Base-by-base conservation (phyloP, 2,329 filamentous ascomycete species). In the Ophiostoma novo-ulmi region DNA sequence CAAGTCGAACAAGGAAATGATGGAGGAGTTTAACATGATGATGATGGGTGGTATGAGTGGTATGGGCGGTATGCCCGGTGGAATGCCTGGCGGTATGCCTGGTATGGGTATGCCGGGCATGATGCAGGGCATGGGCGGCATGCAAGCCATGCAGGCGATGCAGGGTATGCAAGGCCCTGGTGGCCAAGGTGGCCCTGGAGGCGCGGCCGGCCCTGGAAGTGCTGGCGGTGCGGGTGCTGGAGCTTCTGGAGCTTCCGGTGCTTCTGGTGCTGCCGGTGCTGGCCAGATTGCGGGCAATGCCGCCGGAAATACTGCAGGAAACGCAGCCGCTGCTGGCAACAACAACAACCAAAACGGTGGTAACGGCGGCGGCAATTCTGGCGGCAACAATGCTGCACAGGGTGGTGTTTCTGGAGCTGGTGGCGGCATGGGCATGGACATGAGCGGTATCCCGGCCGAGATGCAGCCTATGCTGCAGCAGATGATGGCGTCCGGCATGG, bases 1-100 rank as follows among this genome's bases (percentile, higher is more conserved):
- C 26, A 82, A 83, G 70, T 88, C 85, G 74, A 87, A 87, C 75
- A 94, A 96, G 81, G 97, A 94, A 82, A 91, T 90, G 86, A 87
- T 89, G 80, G 87, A 90, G 73, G 88, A 90, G 58, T 86, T 89
- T 80, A 86, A 80, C 78, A 88, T 89, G 86, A 88, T 89, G 86
- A 89, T 89, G 86, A 85, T 86, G 80, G 80, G 81, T 22, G 83
- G 83, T 58, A 74, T 75, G 72, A 77, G 75, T 14, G 79, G 78
- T 4, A 80, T 58, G 76, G 38, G 63, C 20, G 63, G 63, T 3
- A 73, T 68, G 35, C 68, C 36, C 1, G 71, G 69, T 1, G 71
- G 69, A 20, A 69, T 72, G 71, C 44, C 44, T 7, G 44, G 44
- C 5, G 61, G 55, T 6, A 79, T 79, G 73, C 65, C 41, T 5